Evolutionary conservation across 169 alveolate species (phyloP).

Genomic region (Amoebophrya sp.): DNA sequence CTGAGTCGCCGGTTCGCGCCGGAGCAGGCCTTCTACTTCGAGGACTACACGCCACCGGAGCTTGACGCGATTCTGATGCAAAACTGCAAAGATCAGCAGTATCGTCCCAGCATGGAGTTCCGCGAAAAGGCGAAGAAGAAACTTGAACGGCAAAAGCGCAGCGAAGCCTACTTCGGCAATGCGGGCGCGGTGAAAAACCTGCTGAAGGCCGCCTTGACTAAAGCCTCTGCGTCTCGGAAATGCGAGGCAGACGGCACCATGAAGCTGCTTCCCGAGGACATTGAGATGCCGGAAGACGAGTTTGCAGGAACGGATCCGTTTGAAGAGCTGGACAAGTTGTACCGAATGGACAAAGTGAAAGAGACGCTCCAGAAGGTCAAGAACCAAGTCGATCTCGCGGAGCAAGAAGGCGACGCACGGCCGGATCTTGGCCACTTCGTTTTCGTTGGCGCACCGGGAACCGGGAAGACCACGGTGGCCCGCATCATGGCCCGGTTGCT

Average conservation of each 20-base stretch:
- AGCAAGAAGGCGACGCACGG: slow-evolving; percentile 37
- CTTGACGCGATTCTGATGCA: slow-evolving; percentile 20
- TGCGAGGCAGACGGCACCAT: too few relatives aligned
- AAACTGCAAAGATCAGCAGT: slow-evolving; percentile 4
- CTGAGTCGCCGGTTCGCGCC: slow-evolving; percentile 37
- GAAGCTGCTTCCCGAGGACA: too few relatives aligned
- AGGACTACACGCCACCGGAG: slow-evolving; percentile 41
- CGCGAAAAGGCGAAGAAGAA: slow-evolving; percentile 35
- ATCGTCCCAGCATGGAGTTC: slow-evolving; percentile 9
- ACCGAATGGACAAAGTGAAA: slow-evolving; percentile 39
- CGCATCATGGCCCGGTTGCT: slow-evolving; percentile 37
- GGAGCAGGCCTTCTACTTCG: slow-evolving; percentile 38
- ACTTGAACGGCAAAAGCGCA: slow-evolving; percentile 36
- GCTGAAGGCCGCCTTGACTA: slow-evolving; percentile 33
- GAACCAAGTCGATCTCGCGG: too few relatives aligned
- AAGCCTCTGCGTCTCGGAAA: background rate
- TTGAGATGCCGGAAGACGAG: too few relatives aligned
- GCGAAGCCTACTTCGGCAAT: slow-evolving; percentile 41
- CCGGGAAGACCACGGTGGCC: slow-evolving; percentile 45
- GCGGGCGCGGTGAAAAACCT: slow-evolving; percentile 42
- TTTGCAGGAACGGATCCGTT: slow-evolving; percentile 33
- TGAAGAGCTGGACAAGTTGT: slow-evolving; percentile 33
- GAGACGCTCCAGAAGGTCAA: too few relatives aligned
- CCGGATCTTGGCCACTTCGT: slow-evolving; percentile 42
- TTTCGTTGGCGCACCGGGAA: slow-evolving; percentile 42